phyloP scores from a whole-genome alignment of 106 monocot genomes.

The Narthecium ossifragum region DNA sequence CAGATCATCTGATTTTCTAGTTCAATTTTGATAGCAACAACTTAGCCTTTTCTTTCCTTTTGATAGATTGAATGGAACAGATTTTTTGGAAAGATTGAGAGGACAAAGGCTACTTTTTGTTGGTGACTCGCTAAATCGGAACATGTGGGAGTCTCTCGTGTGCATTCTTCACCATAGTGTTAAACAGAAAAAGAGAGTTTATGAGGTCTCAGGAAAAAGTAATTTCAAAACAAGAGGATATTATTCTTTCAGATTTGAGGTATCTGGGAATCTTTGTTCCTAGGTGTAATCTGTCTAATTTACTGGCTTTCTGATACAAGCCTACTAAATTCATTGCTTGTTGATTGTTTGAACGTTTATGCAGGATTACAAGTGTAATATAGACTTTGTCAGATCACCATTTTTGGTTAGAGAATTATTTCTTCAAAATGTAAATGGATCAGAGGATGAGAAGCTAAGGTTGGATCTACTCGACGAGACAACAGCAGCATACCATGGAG shows the following conservation, averaged over 20 bases:
- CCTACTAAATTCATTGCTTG: too few relatives aligned
- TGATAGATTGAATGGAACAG: slow-evolving; percentile 73
- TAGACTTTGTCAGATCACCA: slow-evolving; percentile 74
- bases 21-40: too few relatives aligned
- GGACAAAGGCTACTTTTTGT: slow-evolving; percentile 80
- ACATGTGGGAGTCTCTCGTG: slow-evolving; percentile 95
- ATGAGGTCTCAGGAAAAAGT: slow-evolving; percentile 59
- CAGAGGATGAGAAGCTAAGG: slow-evolving; percentile 53
- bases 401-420: slow-evolving; percentile 70
- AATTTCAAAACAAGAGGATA: slow-evolving; percentile 71
- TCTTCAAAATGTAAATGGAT: slow-evolving; percentile 20
- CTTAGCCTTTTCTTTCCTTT: neutral
- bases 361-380: slow-evolving; percentile 73
- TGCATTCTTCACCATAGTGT: slow-evolving; percentile 70
- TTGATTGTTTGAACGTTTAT: slow-evolving; percentile 4
- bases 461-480: slow-evolving; percentile 78
- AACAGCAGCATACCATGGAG: slow-evolving; percentile 42
- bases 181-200: slow-evolving; percentile 51
- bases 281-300: too few relatives aligned
- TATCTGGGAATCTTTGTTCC: slow-evolving; percentile 9
- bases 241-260: slow-evolving; percentile 86
- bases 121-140: slow-evolving; percentile 84
- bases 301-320: too few relatives aligned
- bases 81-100: slow-evolving; percentile 74
- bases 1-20: too few relatives aligned